Base-by-base conservation (phyloP, 495 filamentous ascomycete genomes). In the Jackrogersella minutella region DNA sequence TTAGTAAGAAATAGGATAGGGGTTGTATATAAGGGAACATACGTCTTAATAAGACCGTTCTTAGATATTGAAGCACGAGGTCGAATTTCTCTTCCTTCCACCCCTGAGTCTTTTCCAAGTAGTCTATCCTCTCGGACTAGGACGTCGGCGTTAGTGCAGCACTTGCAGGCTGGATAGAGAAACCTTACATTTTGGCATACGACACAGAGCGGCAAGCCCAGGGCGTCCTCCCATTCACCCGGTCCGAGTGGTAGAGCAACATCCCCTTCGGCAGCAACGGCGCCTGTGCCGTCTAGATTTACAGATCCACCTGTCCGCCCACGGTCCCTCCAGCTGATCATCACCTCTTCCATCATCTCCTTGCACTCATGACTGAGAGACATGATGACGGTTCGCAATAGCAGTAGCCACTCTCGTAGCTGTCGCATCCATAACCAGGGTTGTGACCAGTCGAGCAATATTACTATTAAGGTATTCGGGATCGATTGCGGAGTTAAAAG, bases 71-170 rank as follows among this genome's bases (percentile, higher is more conserved):
- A 26, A 96, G 82, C 34, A 97, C 88, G 62, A 92, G 91, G 71
- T 97, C 93, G 66, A 97, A 97, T 55, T 95, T 89, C 68, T 95
- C 91, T 78, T 97, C 93, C 70, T 91, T 92, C 93, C 93, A 97
- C 8, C 89, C 85, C 34, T 93, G 88, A 17, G 92, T 91, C 70
- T 88, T 90, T 78, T 97, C 93, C 50, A 97, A 74, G 33, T 86
- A 82, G 70, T 96, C 92, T 73, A 97, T 96, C 71, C 90, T 91
- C 72, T 97, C 92, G 28, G 93, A 91, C 91, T 96, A 63, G 0
- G 28, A 28, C 14, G 9, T 21, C 6, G 5, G 26, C 5, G 59
- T 82, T 58, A 82, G 78, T 58, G 65, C 58, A 16, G 9, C 10
- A n/a, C 19, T 4, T 16, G 3, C 19, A 28, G 30, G 5, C 5